Conservation (phyloP, 2,329 filamentous ascomycete species). For the Alternaria arborescens region DNA sequence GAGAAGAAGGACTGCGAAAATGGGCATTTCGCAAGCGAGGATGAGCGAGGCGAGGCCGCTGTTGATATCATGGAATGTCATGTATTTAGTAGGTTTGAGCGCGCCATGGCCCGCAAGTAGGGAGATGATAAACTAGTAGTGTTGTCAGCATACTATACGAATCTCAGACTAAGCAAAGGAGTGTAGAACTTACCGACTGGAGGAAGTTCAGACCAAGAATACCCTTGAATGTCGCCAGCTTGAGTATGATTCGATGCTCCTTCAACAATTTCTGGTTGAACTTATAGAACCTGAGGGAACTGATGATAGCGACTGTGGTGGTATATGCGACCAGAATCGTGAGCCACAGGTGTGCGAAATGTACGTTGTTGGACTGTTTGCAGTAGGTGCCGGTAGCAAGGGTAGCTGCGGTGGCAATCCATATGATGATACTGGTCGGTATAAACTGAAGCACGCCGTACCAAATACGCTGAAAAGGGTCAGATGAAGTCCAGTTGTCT, state of each 20-base stretch:
- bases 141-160: neutral
- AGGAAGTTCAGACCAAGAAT: slow-evolving; percentile 42
- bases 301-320: slow-evolving; percentile 32
- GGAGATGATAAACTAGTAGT: slow-evolving; percentile 36
- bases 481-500: neutral
- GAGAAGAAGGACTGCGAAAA: slow-evolving; percentile 40
- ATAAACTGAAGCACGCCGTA: slow-evolving; percentile 46
- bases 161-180: neutral
- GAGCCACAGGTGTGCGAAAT: slow-evolving; percentile 47
- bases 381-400: slow-evolving; percentile 41
- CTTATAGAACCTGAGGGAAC: slow-evolving; percentile 37
- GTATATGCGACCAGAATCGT: slow-evolving; percentile 30
- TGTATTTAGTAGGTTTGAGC: slow-evolving; percentile 36
- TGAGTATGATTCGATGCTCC: slow-evolving; percentile 38
- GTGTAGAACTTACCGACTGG: slow-evolving; percentile 34
- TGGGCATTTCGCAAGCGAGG: slow-evolving; percentile 44
- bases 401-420: slow-evolving; percentile 36
- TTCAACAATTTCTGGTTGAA: slow-evolving; percentile 29
- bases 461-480: slow-evolving; percentile 34
- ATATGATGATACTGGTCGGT: slow-evolving; percentile 38
- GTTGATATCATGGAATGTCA: slow-evolving; percentile 43
- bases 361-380: slow-evolving; percentile 36
- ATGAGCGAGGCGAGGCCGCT: slow-evolving; percentile 39
- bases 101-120: slow-evolving; percentile 36
- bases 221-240: slow-evolving; percentile 44